A percentile compares a stretch with the other conserved stretches of the same genome.
Evolutionary conservation across 306 rosid species (phyloP).

Genomic region (Ceratonia siliqua): DNA sequence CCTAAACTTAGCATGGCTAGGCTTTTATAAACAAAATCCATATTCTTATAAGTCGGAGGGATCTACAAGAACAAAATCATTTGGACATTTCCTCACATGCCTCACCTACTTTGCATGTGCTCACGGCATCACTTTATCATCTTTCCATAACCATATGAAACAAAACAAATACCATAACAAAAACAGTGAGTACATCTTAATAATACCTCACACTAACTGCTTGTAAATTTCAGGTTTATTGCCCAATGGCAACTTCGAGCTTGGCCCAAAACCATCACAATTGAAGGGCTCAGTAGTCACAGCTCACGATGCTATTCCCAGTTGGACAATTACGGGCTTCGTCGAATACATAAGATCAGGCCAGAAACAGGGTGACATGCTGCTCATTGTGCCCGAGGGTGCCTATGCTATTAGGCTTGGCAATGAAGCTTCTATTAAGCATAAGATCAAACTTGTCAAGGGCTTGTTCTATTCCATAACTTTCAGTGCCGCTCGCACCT

Average conservation of each 20-base stretch:
- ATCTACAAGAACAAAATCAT: constrained; percentile 11
- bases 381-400: constrained; percentile 69
- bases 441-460: constrained; percentile 46
- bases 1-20: no score
- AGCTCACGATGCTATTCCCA: constrained; percentile 47
- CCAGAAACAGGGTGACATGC: constrained; percentile 83
- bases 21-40: no score
- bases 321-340: constrained; percentile 60
- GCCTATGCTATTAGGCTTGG: constrained; percentile 71
- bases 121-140: constrained; percentile 21
- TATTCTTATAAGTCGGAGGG: not conserved
- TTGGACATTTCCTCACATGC: constrained; percentile 38
- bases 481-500: constrained; percentile 68
- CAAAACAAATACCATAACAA: constrained; percentile 31
- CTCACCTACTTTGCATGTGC: constrained; percentile 31
- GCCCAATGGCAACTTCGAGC: constrained; percentile 69
- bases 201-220: not conserved
- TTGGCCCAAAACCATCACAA: constrained; percentile 56
- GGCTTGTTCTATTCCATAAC: constrained; percentile 64
- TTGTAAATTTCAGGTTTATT: constrained; percentile 55
- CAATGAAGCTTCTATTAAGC: constrained; percentile 75
- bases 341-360: constrained; percentile 85
- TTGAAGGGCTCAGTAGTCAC: constrained; percentile 60
- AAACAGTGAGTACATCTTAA: not conserved
- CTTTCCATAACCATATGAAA: constrained; percentile 18